Base-by-base conservation (phyloP, 2,329 filamentous ascomycete genomes). In the Aspergillus proliferans region DNA sequence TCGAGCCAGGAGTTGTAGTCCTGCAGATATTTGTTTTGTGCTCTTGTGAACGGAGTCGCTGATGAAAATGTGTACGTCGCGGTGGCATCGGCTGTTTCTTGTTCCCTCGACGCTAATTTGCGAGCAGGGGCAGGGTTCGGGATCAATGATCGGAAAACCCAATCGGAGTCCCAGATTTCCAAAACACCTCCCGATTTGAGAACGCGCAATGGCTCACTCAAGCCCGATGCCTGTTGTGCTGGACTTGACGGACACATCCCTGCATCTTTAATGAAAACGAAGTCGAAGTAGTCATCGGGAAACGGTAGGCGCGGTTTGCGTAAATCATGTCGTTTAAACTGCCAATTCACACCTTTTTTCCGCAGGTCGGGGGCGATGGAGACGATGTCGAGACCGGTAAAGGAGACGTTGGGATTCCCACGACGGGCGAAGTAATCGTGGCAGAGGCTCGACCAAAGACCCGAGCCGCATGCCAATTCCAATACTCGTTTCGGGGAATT, bases 121-220 rank as follows among this genome's bases (percentile, higher is more conserved):
- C 77, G 70, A 47, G 80, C 74, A 12, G 78, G 79, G 2, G 84
- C 83, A 2, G 87, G 82, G 64, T 93, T 88, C 2, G 88, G 88
- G 45, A 88, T 77, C 24, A 97, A 76, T 67, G 90, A 91, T 57
- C 91, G 86, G 55, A 95, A 82, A 10, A 85, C 80, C 63, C 90
- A 83, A 69, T 96, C 91, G 4, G 86, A 86, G 56, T 95, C 91
- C 91, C 91, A 96, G 14, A 94, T 77, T 65, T 96, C 92, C 22
- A 96, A 63, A 2, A 83, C 82, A 4, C 92, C 92, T 14, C 88
- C 89, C 0, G 87, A 84, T 56, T 80, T 83, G 33, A 95, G 74
- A 10, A 95, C 71, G 15, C 91, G 86, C 42, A 92, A 72, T 53
- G 84, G 86, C 63, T 96, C 89, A 55, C 88, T 85, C 50, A 84